Conservation (phyloP, 2,329 filamentous ascomycete species). For the Colletotrichum theobromicola region DNA sequence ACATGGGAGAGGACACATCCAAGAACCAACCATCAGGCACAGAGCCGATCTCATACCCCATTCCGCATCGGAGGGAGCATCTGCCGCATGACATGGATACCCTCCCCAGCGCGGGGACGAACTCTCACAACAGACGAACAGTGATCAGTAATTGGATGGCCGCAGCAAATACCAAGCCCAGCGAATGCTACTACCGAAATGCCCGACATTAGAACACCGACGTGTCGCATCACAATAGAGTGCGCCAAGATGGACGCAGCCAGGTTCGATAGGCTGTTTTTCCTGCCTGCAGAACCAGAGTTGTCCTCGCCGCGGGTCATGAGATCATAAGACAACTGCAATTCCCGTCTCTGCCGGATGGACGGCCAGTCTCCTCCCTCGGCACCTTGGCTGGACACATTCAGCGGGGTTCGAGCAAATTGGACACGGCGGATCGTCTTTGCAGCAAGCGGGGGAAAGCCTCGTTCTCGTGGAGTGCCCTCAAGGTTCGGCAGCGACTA, state of each 20-base stretch:
- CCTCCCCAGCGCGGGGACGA: neutral
- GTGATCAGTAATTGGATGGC: neutral
- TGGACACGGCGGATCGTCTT: constrained; percentile 2
- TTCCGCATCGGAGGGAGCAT: neutral
- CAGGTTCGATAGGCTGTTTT: neutral
- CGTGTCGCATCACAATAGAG: neutral
- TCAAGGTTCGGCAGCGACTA: neutral
- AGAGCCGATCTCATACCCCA: neutral
- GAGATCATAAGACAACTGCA: neutral
- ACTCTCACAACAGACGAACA: neutral
- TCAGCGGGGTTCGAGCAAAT: neutral
- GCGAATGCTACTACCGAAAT: neutral
- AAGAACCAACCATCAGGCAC: neutral
- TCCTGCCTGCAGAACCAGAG: neutral
- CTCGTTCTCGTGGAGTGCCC: neutral
- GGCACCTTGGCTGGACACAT: constrained; percentile 1
- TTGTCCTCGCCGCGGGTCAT: neutral
- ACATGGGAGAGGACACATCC: neutral
- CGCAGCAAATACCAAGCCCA: neutral
- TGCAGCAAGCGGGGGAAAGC: neutral
- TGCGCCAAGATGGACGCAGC: constrained; percentile 3
- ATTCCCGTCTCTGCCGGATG: neutral
- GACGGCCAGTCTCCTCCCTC: neutral
- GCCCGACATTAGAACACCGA: neutral
- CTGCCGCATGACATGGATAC: neutral